Base-by-base conservation (phyloP, 1,284 basidiomycete genomes). In the Malassezia globosa region DNA sequence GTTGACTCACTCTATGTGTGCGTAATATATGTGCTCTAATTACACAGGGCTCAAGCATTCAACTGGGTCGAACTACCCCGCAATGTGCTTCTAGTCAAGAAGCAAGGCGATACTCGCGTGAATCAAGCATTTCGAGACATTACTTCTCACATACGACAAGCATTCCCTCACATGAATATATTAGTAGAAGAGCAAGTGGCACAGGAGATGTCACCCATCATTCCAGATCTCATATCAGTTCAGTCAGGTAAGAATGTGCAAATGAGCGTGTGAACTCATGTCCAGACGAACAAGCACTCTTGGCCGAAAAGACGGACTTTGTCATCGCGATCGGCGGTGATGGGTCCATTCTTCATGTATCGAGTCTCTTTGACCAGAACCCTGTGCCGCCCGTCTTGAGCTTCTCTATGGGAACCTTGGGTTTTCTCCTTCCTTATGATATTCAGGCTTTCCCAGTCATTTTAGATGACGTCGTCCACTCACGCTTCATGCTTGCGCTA, bases 331-430 rank as follows among this genome's bases (percentile, higher is more conserved):
- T 96, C 1, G 90, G 90, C 41, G 90, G 90, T 21, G 90, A 96
- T 68, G 90, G 90, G 2, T 95, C 92, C 2, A 90, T 96, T 41
- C 77, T 96, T 3, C 89, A 94, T 67, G 87, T 88, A 0, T 90
- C 89, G 4, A 87, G 87, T 21, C 75, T 96, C 5, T 96, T 96
- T 72, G 85, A 83, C 61, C 76, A 79, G 7, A 84, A 84, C 26
- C 83, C 86, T 19, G 89, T 94, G 11, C 90, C 90, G 1, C 90
- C 92, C 0, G 89, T 96, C 0, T 75, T 96, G 29, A 90, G 87
- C 66, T 94, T 96, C 73, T 89, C 85, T 0, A 87, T 95, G 85
- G 92, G 90, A 6, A 90, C 87, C 1, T 76, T 96, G 0, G 90
- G 90, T 1, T 96, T 96, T 72, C 74, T 96, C 14, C 77, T 96